These are phyloP conservation scores for Exobasidium cylindrosporum DNA, from an alignment of 1,284 basidiomycete genomes.

Conservation along the genomic window DNA sequence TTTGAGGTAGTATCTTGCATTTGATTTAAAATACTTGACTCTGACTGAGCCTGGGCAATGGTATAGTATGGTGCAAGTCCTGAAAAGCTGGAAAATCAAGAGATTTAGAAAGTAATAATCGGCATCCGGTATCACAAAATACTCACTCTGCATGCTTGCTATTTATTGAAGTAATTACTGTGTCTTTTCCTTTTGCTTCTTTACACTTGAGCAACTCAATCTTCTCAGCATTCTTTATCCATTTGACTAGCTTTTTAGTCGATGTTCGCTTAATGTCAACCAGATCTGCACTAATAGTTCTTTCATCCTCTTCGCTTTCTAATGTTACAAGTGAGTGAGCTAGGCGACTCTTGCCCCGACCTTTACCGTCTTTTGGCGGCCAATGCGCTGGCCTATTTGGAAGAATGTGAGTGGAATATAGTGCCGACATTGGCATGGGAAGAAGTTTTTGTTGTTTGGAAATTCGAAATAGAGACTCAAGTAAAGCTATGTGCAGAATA, in stretches of 20 bases:
- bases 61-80: conserved; percentile 1
- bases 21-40: not conserved
- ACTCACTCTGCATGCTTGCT: conserved; percentile 15
- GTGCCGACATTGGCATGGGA: conserved; percentile 5
- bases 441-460: not conserved
- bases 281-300: not conserved
- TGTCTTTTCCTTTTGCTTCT: conserved; percentile 15
- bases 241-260: conserved; percentile 15
- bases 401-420: conserved; percentile 11
- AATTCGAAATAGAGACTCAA: not conserved
- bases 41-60: conserved; percentile 1
- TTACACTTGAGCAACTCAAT: conserved; percentile 13
- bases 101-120: not conserved
- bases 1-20: not conserved
- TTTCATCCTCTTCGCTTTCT: not conserved
- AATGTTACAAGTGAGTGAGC: not conserved
- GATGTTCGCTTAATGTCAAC: conserved; percentile 8
- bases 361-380: conserved; percentile 10
- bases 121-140: not conserved
- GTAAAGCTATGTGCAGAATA: conserved; percentile 9
- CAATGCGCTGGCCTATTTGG: conserved; percentile 12
- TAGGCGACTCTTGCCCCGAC: not conserved
- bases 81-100: not conserved
- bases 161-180: not conserved
- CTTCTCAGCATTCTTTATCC: conserved; percentile 16